phyloP scores from a whole-genome alignment of 2,329 filamentous ascomycete species.

The Sporothrix euskadiensis region DNA sequence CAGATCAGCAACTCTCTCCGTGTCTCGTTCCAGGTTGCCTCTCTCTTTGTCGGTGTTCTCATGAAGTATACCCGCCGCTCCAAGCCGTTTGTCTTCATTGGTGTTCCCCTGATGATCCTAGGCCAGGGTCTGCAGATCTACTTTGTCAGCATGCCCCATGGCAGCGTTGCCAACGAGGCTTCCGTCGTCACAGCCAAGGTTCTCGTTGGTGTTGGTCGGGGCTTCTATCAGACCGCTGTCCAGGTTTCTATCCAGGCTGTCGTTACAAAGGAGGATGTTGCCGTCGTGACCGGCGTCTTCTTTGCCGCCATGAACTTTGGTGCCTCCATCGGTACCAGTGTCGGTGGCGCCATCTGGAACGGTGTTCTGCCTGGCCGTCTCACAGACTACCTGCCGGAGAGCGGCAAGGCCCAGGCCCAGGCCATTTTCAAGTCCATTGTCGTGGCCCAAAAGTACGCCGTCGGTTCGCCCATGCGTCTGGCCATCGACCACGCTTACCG shows the following conservation, averaged over 20 bases:
- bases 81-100: conserved; percentile 62
- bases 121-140: conserved; percentile 59
- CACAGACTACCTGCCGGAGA: conserved; percentile 29
- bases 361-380: conserved; percentile 51
- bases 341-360: conserved; percentile 64
- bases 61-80: conserved; percentile 59
- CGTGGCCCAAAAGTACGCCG: conserved; percentile 42
- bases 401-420: conserved; percentile 42
- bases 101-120: conserved; percentile 61
- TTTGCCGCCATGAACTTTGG: conserved; percentile 63
- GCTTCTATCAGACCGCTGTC: conserved; percentile 57
- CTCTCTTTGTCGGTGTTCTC: conserved; percentile 57
- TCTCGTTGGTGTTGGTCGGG: conserved; percentile 62
- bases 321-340: conserved; percentile 57
- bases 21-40: conserved; percentile 57
- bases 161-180: conserved; percentile 45
- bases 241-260: conserved; percentile 48
- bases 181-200: conserved; percentile 64
- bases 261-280: conserved; percentile 54
- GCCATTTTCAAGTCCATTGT: conserved; percentile 32
- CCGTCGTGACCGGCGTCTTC: conserved; percentile 63
- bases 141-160: conserved; percentile 59
- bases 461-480: conserved; percentile 46
- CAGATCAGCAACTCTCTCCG: conserved; percentile 50
- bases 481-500: conserved; percentile 49